These are phyloP conservation scores for Zarea fungicola DNA, from an alignment of 2,329 filamentous ascomycete genomes.

Conservation along the genomic window DNA sequence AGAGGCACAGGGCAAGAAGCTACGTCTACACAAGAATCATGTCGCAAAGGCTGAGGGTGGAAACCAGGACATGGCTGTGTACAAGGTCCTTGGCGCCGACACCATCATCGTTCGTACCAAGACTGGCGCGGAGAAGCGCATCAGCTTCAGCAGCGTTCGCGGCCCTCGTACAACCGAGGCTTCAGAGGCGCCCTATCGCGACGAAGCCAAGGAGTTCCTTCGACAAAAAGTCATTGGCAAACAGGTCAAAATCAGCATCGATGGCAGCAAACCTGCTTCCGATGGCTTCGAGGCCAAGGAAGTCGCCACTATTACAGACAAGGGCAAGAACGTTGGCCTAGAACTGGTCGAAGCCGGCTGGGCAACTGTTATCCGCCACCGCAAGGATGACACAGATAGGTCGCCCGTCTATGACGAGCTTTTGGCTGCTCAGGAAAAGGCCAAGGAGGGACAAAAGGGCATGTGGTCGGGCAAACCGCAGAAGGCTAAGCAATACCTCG, in stretches of 20 bases:
- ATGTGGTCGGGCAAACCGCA: slow-evolving; percentile 92
- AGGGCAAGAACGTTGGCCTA: slow-evolving; percentile 82
- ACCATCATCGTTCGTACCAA: slow-evolving; percentile 84
- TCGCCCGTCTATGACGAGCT: slow-evolving; percentile 92
- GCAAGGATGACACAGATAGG: slow-evolving; percentile 89
- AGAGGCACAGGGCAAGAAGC: slow-evolving; percentile 68
- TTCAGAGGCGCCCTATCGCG: slow-evolving; percentile 79
- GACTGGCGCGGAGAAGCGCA: slow-evolving; percentile 77
- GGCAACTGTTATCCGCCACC: slow-evolving; percentile 88
- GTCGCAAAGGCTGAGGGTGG: slow-evolving; percentile 62
- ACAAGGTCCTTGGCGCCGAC: slow-evolving; percentile 81
- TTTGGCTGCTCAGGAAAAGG: slow-evolving; percentile 71
- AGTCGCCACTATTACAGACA: slow-evolving; percentile 79
- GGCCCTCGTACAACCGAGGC: slow-evolving; percentile 87
- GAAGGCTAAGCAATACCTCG: slow-evolving; percentile 74
- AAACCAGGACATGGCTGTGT: slow-evolving; percentile 75
- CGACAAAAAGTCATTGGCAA: slow-evolving; percentile 94
- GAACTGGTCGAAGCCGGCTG: slow-evolving; percentile 87
- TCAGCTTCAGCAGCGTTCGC: slow-evolving; percentile 87
- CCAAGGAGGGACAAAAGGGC: slow-evolving; percentile 83
- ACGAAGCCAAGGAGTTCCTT: slow-evolving; percentile 94
- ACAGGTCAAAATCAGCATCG: slow-evolving; percentile 81
- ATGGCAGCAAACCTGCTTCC: slow-evolving; percentile 82
- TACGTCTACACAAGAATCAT: slow-evolving; percentile 77
- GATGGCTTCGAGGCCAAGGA: slow-evolving; percentile 94